A percentile compares a stretch with the other conserved stretches of the same genome.
Conservation (phyloP, 257 asterid genomes). For the Solanum lignicaule region DNA sequence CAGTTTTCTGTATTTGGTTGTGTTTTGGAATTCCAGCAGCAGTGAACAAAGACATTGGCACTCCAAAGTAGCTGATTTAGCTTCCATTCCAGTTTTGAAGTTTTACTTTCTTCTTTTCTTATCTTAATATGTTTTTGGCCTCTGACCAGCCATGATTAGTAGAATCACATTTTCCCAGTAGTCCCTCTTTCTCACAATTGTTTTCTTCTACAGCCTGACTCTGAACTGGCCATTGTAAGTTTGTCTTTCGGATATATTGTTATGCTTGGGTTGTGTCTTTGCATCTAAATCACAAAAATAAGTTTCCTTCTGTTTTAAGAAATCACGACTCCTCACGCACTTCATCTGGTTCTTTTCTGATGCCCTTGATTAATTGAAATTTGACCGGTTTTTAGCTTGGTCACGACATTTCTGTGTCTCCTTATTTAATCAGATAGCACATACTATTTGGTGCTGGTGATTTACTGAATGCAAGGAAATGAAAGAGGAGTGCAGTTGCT, state of each 20-base stretch:
- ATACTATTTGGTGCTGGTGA: neutral
- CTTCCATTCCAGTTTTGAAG: neutral
- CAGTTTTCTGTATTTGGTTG: neutral
- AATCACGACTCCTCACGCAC: neutral
- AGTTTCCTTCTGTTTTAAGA: neutral
- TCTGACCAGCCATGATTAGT: neutral
- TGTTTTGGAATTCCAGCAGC: neutral
- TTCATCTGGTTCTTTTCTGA: neutral
- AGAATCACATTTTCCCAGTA: neutral
- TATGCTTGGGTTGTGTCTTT: neutral
- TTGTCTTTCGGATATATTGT: neutral
- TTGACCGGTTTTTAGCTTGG: neutral
- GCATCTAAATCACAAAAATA: neutral
- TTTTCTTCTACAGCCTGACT: neutral
- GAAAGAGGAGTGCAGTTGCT: neutral
- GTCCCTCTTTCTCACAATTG: neutral
- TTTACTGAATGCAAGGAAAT: neutral
- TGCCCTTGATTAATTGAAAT: neutral
- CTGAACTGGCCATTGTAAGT: neutral
- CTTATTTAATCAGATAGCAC: neutral
- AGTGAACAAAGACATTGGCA: neutral
- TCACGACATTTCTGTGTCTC: neutral
- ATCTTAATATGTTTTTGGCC: neutral
- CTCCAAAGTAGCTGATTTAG: neutral
- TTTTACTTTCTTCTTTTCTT: neutral